Evolutionary conservation across 2,329 filamentous ascomycete genomes (phyloP).

Genomic region (Pyrenochaeta sp.): DNA sequence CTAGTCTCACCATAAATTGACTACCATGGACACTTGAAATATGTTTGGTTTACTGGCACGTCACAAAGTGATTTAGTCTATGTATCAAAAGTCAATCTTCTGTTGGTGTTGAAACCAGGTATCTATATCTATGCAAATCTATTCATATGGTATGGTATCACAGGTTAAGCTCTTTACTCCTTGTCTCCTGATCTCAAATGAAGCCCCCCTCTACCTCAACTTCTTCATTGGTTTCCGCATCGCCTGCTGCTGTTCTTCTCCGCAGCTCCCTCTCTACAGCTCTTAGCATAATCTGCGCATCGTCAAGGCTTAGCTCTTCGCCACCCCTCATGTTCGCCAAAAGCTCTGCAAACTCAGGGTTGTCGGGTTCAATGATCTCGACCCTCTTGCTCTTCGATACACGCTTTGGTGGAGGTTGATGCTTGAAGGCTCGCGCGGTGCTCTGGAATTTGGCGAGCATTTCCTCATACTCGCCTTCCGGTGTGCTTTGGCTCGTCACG

Average conservation of each 20-base stretch:
- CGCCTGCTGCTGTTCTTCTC: constrained; percentile 11
- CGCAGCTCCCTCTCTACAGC: constrained; percentile 24
- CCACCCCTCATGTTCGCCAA: constrained; percentile 26
- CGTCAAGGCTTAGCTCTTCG: constrained; percentile 23
- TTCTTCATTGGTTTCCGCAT: not conserved
- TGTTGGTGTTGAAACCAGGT: constrained; percentile 29
- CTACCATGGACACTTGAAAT: no score
- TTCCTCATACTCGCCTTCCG: constrained; percentile 85
- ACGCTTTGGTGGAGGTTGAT: constrained; percentile 19
- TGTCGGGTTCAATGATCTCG: constrained; percentile 28
- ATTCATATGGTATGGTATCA: constrained; percentile 25
- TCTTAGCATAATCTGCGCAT: constrained; percentile 29
- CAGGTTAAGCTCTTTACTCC: constrained; percentile 20
- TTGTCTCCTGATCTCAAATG: constrained; percentile 1
- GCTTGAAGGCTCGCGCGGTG: constrained; percentile 41
- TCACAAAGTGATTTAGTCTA: not conserved
- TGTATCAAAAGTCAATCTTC: not conserved
- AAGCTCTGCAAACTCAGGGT: constrained; percentile 29
- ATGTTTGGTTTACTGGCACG: not conserved
- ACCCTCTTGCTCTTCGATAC: constrained; percentile 17
- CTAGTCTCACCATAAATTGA: not conserved
- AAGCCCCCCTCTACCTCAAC: constrained; percentile 12
- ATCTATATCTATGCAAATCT: constrained; percentile 18
- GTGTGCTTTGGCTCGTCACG: constrained; percentile 83
- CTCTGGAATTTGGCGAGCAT: constrained; percentile 67